A percentile compares a stretch with the other conserved stretches of the same genome.
Evolutionary conservation across 306 rosid species (phyloP).

Genomic region (Inga oerstediana): DNA sequence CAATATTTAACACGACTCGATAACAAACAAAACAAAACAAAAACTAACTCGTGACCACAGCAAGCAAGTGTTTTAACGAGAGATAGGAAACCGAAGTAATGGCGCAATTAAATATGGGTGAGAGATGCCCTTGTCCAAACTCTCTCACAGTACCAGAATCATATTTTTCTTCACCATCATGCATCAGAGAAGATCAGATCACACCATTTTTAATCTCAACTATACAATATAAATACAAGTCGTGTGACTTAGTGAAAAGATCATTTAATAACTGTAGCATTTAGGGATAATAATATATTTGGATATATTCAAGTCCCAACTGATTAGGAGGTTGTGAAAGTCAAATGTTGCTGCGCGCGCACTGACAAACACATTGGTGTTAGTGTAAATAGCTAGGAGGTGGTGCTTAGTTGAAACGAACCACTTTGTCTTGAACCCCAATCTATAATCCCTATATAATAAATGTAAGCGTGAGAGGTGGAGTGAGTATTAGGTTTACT

Average conservation of each 20-base stretch:
- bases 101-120: neutral
- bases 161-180: neutral
- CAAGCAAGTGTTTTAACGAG: neutral
- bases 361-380: neutral
- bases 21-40: neutral
- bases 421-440: conserved; percentile 32
- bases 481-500: conserved; percentile 45
- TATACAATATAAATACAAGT: neutral
- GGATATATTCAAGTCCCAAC: neutral
- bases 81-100: neutral
- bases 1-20: neutral
- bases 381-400: conserved; percentile 4
- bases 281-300: neutral
- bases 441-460: neutral
- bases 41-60: neutral
- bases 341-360: conserved; percentile 2
- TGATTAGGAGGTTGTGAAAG: neutral
- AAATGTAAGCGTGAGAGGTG: neutral
- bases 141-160: neutral
- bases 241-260: neutral
- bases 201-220: neutral
- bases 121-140: neutral
- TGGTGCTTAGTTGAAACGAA: conserved; percentile 43
- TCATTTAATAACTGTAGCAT: neutral
- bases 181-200: neutral